phyloP scores from a whole-genome alignment of 2,329 filamentous ascomycete species.

The Parastagonospora avenae region DNA sequence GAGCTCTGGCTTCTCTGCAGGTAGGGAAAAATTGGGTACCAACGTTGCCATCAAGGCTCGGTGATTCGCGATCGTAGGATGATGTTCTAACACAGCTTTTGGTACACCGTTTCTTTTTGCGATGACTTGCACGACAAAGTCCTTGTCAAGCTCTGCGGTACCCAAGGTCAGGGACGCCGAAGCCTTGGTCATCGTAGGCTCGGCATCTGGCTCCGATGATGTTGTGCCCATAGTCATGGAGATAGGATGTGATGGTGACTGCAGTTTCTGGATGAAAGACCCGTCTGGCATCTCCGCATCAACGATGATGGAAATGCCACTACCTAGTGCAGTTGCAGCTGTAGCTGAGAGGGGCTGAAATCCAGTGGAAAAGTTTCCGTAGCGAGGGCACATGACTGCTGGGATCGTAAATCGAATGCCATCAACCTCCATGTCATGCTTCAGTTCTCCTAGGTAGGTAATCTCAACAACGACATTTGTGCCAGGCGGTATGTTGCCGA shows the following conservation, averaged over 20 bases:
- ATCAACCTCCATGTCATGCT: constrained; percentile 71
- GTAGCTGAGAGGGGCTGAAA: constrained; percentile 26
- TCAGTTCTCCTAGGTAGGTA: constrained; percentile 71
- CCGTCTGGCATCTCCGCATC: constrained; percentile 64
- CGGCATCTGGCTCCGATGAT: constrained; percentile 51
- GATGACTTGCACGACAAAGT: constrained; percentile 70
- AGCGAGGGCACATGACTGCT: constrained; percentile 69
- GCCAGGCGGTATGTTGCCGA: constrained; percentile 69
- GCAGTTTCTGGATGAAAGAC: constrained; percentile 64
- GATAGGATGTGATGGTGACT: constrained; percentile 72
- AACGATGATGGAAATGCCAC: constrained; percentile 61
- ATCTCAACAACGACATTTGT: constrained; percentile 65
- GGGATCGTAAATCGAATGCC: constrained; percentile 73
- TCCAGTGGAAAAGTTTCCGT: constrained; percentile 56
- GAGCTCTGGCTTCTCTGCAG: constrained; percentile 63
- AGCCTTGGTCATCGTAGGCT: constrained; percentile 63
- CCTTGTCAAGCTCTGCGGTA: constrained; percentile 61
- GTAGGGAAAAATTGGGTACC: constrained; percentile 71
- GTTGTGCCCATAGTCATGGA: constrained; percentile 67
- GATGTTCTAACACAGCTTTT: constrained; percentile 68
- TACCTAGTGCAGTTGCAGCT: constrained; percentile 13
- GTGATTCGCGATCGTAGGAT: constrained; percentile 65
- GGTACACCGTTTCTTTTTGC: constrained; percentile 66
- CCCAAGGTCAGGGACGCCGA: constrained; percentile 65
- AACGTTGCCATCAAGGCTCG: constrained; percentile 73